Percentiles rank a stretch among this genome's conserved stretches.
These are phyloP conservation scores for Hyphopichia khmerensis DNA, from an alignment of 1,139 yeast species.

Conservation along the genomic window DNA sequence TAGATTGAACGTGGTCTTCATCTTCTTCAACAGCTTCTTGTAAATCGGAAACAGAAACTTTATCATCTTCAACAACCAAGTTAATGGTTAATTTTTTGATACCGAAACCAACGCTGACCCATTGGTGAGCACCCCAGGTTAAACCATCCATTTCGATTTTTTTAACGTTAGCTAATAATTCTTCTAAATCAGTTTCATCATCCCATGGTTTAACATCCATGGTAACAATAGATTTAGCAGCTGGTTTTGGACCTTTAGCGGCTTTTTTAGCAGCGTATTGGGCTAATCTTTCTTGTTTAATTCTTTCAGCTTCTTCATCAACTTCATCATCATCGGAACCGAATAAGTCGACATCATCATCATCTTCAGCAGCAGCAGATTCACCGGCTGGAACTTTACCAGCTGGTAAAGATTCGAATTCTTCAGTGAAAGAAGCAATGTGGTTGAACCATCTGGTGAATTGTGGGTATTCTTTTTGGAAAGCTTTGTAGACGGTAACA, in stretches of 20 bases:
- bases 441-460: conserved; percentile 98
- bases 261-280: conserved; percentile 98
- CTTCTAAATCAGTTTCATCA: conserved; percentile 95
- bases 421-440: conserved; percentile 88
- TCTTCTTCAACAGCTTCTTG: conserved; percentile 85
- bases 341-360: conserved; percentile 88
- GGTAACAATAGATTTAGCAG: conserved; percentile 97
- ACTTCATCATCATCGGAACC: conserved; percentile 93
- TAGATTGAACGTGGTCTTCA: conserved; percentile 99
- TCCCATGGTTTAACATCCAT: conserved; percentile 99
- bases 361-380: conserved; percentile 74
- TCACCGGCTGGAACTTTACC: conserved; percentile 59
- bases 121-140: conserved; percentile 97
- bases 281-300: conserved; percentile 96
- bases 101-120: conserved; percentile 98
- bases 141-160: conserved; percentile 86
- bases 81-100: conserved; percentile 98
- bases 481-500: conserved; percentile 90
- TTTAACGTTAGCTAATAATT: conserved; percentile 84
- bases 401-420: conserved; percentile 81
- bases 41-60: conserved; percentile 89
- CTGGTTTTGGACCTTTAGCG: conserved; percentile 94
- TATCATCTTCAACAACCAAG: conserved; percentile 96
- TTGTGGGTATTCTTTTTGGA: conserved; percentile 90
- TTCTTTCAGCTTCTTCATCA: conserved; percentile 94